Evolutionary conservation across 352 stramenopile genomes (phyloP).

Genomic region (Pythium oligandrum): DNA sequence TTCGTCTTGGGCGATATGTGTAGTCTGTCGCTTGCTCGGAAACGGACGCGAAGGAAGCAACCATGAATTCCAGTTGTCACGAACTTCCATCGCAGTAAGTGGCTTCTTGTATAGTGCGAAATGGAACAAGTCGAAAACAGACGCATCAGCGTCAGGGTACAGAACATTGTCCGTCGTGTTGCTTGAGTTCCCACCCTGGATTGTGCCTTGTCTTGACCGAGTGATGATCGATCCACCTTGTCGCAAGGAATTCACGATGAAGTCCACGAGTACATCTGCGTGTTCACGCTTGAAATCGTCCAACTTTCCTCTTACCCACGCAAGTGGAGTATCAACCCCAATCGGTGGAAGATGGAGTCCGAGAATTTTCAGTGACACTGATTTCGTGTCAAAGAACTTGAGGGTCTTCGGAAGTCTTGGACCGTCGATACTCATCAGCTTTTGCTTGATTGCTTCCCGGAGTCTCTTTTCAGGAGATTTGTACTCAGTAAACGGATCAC

Average conservation of each 20-base stretch:
- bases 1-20: conserved; percentile 43
- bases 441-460: conserved; percentile 41
- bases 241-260: conserved; percentile 33
- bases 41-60: conserved; percentile 44
- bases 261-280: conserved; percentile 50
- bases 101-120: conserved; percentile 53
- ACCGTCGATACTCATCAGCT: conserved; percentile 48
- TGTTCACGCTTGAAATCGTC: conserved; percentile 48
- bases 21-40: conserved; percentile 18
- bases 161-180: conserved; percentile 3
- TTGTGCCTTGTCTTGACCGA: neutral
- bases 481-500: conserved; percentile 13
- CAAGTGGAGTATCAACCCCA: conserved; percentile 62
- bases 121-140: conserved; percentile 67
- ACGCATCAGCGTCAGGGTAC: conserved; percentile 40
- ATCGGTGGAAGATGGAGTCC: conserved; percentile 50
- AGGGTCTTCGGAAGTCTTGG: conserved; percentile 50
- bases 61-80: conserved; percentile 17
- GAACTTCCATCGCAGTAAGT: conserved; percentile 2
- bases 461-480: conserved; percentile 28
- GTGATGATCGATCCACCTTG: conserved; percentile 1
- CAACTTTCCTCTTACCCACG: conserved; percentile 46
- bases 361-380: conserved; percentile 44
- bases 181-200: conserved; percentile 1
- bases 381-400: conserved; percentile 48